These are phyloP conservation scores for Asterella californica DNA, from an alignment of 225 moss, liverwort and hornwort species.

Conservation along the genomic window DNA sequence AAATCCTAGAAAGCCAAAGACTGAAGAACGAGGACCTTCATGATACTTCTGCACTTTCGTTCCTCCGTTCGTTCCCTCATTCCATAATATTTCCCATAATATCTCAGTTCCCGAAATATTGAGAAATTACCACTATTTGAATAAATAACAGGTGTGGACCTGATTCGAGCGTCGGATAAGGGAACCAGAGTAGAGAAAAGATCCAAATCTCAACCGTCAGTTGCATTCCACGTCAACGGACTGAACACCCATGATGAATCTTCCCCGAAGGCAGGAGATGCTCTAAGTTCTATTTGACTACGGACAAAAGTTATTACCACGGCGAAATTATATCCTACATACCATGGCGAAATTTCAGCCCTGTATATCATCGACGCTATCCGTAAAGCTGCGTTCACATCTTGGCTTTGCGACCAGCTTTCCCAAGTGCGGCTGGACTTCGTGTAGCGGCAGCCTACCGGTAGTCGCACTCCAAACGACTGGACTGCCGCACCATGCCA, in stretches of 20 bases:
- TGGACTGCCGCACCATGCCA: no score
- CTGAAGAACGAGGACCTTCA: neutral
- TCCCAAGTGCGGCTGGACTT: no score
- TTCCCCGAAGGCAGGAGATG: neutral
- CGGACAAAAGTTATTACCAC: constrained; percentile 1
- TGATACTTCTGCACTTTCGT: neutral
- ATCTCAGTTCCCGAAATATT: neutral
- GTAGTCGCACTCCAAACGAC: no score
- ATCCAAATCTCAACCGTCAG: constrained; percentile 5
- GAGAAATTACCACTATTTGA: neutral
- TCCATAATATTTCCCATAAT: neutral
- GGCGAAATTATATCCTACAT: no score
- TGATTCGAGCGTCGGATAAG: neutral
- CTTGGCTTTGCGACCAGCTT: no score
- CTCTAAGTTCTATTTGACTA: neutral
- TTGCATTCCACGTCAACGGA: neutral
- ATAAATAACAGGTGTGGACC: neutral
- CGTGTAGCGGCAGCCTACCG: no score
- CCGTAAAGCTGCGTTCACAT: no score
- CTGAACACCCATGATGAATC: neutral
- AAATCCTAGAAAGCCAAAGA: neutral
- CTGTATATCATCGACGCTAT: neutral
- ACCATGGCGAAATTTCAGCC: neutral
- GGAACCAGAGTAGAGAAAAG: neutral
- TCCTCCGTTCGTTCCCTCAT: neutral